Evolutionary conservation across 306 rosid species (phyloP).

Genomic region (Trifolium pratense): DNA sequence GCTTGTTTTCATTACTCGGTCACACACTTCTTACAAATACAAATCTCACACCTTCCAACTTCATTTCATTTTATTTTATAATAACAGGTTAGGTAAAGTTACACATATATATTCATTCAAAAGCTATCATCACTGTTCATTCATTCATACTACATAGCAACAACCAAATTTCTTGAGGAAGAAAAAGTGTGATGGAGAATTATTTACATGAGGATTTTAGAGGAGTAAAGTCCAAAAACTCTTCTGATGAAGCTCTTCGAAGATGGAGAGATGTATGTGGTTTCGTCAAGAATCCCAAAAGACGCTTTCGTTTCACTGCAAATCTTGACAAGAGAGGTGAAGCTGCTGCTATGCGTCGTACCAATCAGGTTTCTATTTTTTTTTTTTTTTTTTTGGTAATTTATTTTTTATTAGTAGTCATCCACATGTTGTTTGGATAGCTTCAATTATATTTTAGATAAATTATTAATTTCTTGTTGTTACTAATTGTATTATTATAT

Average conservation of each 20-base stretch:
- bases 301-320: conserved; percentile 91
- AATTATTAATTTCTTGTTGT: background rate
- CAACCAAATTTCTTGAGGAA: background rate
- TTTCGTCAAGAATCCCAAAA: conserved; percentile 71
- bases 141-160: background rate
- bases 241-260: conserved; percentile 71
- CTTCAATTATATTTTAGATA: conserved; percentile 4
- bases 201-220: conserved; percentile 67
- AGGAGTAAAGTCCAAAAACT: conserved; percentile 65
- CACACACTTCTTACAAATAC: background rate
- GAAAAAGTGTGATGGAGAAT: conserved; percentile 50
- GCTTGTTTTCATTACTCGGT: background rate
- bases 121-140: background rate
- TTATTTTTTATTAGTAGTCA: background rate
- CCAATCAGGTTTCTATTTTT: conserved; percentile 60
- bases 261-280: conserved; percentile 77
- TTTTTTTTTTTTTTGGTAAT: too few species aligned
- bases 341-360: conserved; percentile 84
- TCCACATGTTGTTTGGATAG: background rate
- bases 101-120: background rate
- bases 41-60: too few species aligned
- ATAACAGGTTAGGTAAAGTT: background rate
- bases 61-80: background rate
- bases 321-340: conserved; percentile 71
- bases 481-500: background rate